phyloP scores from a whole-genome alignment of 2,329 filamentous ascomycete genomes.

The Karstenula rhodostoma region DNA sequence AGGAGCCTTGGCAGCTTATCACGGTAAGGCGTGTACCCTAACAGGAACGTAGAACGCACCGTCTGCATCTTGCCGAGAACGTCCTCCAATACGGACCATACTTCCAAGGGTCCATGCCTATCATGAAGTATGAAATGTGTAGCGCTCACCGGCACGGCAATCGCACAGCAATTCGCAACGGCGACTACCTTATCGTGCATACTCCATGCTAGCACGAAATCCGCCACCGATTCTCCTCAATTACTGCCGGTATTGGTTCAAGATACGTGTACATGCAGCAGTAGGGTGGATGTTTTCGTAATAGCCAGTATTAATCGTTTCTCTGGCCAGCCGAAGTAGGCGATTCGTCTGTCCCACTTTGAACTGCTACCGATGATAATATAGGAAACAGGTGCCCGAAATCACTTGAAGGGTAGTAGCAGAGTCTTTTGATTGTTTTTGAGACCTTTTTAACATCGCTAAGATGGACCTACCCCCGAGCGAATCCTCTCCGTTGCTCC shows the following conservation, averaged over 20 bases:
- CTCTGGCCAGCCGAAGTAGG: not conserved
- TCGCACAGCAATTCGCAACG: not conserved
- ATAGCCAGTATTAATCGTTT: not conserved
- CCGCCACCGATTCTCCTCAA: not conserved
- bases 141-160: conserved; percentile 1
- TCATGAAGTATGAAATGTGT: not conserved
- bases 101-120: not conserved
- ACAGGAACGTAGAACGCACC: not conserved
- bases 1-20: conserved; percentile 11
- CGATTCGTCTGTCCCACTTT: not conserved
- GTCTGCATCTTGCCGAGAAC: conserved; percentile 4
- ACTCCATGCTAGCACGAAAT: not conserved
- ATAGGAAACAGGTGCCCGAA: not conserved
- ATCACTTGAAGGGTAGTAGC: not conserved
- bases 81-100: not conserved
- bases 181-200: conserved; percentile 12
- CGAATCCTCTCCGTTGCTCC: conserved; percentile 10
- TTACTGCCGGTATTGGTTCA: not conserved
- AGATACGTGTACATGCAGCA: conserved; percentile 7
- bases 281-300: not conserved
- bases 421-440: not conserved
- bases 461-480: conserved; percentile 10
- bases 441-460: not conserved
- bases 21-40: not conserved
- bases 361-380: not conserved